Evolutionary conservation across 1,284 basidiomycete species (phyloP).

Genomic region (Cutaneotrichosporon cutaneum): DNA sequence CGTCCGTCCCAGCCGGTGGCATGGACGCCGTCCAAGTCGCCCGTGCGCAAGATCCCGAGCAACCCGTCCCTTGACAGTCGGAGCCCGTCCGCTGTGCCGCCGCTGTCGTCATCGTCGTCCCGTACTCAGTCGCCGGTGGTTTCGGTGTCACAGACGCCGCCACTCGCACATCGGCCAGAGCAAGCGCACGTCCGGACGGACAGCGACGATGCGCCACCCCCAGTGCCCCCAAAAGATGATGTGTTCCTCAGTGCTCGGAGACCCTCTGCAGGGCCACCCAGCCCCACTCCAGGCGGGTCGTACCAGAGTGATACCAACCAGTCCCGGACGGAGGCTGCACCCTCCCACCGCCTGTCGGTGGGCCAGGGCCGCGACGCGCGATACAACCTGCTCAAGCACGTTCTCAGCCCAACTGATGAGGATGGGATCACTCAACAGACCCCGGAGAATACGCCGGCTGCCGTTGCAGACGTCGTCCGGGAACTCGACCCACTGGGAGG

Average conservation of each 20-base stretch:
- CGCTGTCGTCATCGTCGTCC: background rate
- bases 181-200: background rate
- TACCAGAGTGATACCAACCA: background rate
- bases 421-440: background rate
- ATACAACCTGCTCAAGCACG: slow-evolving; percentile 1
- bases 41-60: background rate
- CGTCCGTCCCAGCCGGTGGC: background rate
- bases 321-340: background rate
- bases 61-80: background rate
- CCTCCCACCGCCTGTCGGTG: background rate
- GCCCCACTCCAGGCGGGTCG: background rate
- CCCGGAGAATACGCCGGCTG: background rate
- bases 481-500: background rate
- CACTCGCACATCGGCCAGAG: background rate
- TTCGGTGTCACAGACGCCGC: background rate
- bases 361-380: background rate
- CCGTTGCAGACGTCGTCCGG: background rate
- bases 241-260: background rate
- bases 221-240: slow-evolving; percentile 2
- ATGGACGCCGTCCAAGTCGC: background rate
- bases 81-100: background rate
- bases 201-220: background rate
- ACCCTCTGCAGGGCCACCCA: background rate
- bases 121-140: background rate
- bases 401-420: background rate